Evolutionary conservation across 257 asterid species (phyloP).

Genomic region (Jacaranda copaia): DNA sequence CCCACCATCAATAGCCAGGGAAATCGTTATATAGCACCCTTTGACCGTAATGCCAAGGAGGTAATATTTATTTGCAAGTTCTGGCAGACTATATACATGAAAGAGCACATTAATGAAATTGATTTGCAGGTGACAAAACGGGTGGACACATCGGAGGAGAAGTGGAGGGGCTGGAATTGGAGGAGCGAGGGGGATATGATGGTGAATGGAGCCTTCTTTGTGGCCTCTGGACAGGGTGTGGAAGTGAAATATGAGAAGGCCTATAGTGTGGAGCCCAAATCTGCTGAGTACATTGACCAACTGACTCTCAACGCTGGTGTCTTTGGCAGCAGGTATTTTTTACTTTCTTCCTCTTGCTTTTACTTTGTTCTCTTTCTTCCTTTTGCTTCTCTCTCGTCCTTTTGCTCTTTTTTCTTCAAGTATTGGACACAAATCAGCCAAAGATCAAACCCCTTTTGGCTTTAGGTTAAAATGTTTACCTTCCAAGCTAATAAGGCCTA

Average conservation of each 20-base stretch:
- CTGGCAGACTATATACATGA: neutral
- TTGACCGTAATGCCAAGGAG: constrained; percentile 73
- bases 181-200: constrained; percentile 69
- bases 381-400: neutral
- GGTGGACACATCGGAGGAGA: constrained; percentile 50
- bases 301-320: constrained; percentile 62
- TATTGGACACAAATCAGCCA: neutral
- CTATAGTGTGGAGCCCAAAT: constrained; percentile 68
- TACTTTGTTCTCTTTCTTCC: too few species aligned
- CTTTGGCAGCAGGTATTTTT: constrained; percentile 47
- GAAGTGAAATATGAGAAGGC: constrained; percentile 67
- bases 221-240: constrained; percentile 64
- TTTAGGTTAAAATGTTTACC: neutral
- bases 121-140: constrained; percentile 56
- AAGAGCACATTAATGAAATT: neutral
- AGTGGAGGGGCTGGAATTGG: constrained; percentile 69
- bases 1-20: constrained; percentile 88
- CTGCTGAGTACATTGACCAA: constrained; percentile 58
- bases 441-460: neutral
- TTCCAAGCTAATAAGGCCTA: neutral
- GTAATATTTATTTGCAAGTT: constrained; percentile 32
- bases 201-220: constrained; percentile 70
- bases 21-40: constrained; percentile 72
- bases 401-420: neutral
- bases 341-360: neutral